Base-by-base conservation (phyloP, 2,329 filamentous ascomycete genomes). In the Aspergillus tanneri region DNA sequence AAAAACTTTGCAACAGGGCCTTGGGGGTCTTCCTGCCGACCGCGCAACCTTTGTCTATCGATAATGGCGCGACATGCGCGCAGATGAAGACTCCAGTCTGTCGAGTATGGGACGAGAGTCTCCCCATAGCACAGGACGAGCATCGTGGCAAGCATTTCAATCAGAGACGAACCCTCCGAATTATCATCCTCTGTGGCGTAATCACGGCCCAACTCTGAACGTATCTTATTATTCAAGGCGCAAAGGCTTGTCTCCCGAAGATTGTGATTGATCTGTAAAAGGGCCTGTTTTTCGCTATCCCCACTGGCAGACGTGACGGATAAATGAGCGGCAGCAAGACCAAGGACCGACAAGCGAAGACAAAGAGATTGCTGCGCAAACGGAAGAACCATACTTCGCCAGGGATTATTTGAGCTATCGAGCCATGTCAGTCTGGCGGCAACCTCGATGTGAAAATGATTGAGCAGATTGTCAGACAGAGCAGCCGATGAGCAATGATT, bases 351-450 rank as follows among this genome's bases (percentile, higher is more conserved):
- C 18, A 61, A 46, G 16, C 57, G 52, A 2, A 62, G 53, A 19
- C 52, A 55, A 6, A 25, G 37, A 4, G 56, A 62, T 28, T 46
- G 30, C n/a, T 48, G 42, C 1, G 55, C 55, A 5, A 62, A 46
- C 24, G 60, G 60, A 5, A 59, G 44, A 23, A 62, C 47, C 16
- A 59, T 43, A 12, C 44, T 58, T 32, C 60, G 56, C 58, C 59
- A 63, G n/a, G 57, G 50, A 40, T 62, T 60, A 14, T 49, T 39
- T 5, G 54, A 52, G 11, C 58, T 53, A 34, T 61, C 59, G 10
- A 63, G 40, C 60, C 60, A 63, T 14, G 55, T 57, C 36, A 63
- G 42, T 12, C 49, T 47, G 2, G 55, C 41, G 5, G 52, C 55
- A 24, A 63, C 60, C 8, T 53, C 48, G 6, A 46, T 14, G 24